Percentiles rank a stretch among this genome's conserved stretches.
These are phyloP conservation scores for Malassezia yamatoensis DNA, from an alignment of 1,284 basidiomycete genomes.

Conservation along the genomic window DNA sequence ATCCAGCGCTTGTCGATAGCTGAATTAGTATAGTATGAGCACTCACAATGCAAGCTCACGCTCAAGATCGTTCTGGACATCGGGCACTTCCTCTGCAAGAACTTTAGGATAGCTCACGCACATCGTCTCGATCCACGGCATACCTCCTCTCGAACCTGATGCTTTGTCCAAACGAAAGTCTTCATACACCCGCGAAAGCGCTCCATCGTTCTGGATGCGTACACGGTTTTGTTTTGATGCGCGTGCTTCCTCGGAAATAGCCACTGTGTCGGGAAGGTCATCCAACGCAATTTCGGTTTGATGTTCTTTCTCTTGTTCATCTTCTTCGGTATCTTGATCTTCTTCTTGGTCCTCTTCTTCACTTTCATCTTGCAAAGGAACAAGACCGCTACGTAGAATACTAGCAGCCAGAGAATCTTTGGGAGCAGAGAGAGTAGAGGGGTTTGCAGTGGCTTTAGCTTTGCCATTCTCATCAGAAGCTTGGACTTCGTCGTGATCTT, in stretches of 20 bases:
- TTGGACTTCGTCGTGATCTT: slow-evolving; percentile 21
- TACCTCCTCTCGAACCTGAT: slow-evolving; percentile 18
- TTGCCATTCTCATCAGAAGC: slow-evolving; percentile 30
- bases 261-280: slow-evolving; percentile 30
- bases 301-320: slow-evolving; percentile 23
- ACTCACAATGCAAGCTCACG: slow-evolving; percentile 86
- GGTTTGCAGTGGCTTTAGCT: background rate
- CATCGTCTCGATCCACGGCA: slow-evolving; percentile 47
- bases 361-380: slow-evolving; percentile 23
- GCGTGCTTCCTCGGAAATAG: slow-evolving; percentile 26
- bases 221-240: slow-evolving; percentile 33
- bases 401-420: slow-evolving; percentile 40
- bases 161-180: slow-evolving; percentile 32
- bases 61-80: slow-evolving; percentile 69
- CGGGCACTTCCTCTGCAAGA: slow-evolving; percentile 54
- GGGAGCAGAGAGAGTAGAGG: slow-evolving; percentile 19
- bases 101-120: slow-evolving; percentile 26
- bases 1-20: slow-evolving; percentile 90
- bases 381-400: slow-evolving; percentile 39
- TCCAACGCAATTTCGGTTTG: slow-evolving; percentile 25
- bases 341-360: slow-evolving; percentile 27
- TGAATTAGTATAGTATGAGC: slow-evolving; percentile 43
- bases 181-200: slow-evolving; percentile 31
- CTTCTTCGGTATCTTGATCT: slow-evolving; percentile 22
- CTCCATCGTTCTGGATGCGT: slow-evolving; percentile 40